These are phyloP conservation scores for Camellia lanceoleosa DNA, from an alignment of 148 eudicot species.

Conservation along the genomic window DNA sequence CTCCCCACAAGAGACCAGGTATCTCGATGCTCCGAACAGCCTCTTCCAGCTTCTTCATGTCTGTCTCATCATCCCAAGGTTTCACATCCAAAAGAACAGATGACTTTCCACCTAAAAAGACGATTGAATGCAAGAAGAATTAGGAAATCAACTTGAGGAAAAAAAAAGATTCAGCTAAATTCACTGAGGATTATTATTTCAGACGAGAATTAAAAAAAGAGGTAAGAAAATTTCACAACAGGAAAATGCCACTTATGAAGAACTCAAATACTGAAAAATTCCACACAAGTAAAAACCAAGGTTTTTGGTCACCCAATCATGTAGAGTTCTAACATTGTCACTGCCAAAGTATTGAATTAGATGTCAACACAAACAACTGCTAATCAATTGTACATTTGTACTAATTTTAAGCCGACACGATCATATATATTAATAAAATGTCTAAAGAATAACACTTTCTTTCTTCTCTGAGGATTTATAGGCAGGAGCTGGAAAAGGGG, in stretches of 20 bases:
- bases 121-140: not conserved
- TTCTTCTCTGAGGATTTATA: too few species aligned
- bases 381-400: not conserved
- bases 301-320: not conserved
- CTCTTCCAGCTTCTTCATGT: slow-evolving; percentile 92
- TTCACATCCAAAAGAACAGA: slow-evolving; percentile 92
- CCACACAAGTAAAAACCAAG: not conserved
- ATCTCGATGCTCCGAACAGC: slow-evolving; percentile 77
- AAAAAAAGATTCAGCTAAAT: not conserved
- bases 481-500: too few species aligned
- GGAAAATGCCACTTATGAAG: not conserved
- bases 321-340: not conserved
- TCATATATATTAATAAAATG: too few species aligned
- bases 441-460: too few species aligned
- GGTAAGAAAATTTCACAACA: not conserved
- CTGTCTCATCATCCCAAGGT: slow-evolving; percentile 99
- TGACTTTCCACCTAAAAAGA: slow-evolving; percentile 76
- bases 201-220: not conserved
- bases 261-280: not conserved
- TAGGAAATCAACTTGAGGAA: not conserved
- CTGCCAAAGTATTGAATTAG: not conserved
- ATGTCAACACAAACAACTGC: not conserved
- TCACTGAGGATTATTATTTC: not conserved
- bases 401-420: not conserved
- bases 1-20: slow-evolving; percentile 96